These are phyloP conservation scores for Phaseolus coccineus DNA, from an alignment of 331 rosid species.

Conservation along the genomic window DNA sequence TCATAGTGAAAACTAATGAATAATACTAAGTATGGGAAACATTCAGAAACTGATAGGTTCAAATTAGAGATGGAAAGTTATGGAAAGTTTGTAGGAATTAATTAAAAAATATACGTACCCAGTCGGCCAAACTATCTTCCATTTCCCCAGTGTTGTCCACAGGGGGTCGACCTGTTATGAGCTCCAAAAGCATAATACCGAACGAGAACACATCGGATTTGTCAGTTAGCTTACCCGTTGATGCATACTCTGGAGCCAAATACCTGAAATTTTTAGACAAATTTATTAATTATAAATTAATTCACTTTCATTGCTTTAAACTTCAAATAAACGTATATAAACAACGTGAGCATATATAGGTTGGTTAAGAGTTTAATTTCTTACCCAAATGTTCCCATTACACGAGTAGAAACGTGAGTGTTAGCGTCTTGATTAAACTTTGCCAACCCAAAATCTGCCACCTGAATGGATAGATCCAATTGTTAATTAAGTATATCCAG, in stretches of 20 bases:
- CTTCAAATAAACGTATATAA: not conserved
- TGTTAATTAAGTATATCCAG: not conserved
- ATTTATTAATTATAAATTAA: not conserved
- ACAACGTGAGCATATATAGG: not conserved
- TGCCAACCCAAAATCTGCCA: slow-evolving; percentile 86
- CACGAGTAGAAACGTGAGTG: slow-evolving; percentile 83
- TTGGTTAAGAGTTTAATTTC: slow-evolving; percentile 1
- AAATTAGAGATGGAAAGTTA: not conserved
- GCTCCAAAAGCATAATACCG: slow-evolving; percentile 75
- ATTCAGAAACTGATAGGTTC: not conserved
- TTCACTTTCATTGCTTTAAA: not conserved
- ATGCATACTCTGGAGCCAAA: slow-evolving; percentile 88
- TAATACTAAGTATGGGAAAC: not conserved
- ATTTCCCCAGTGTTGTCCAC: slow-evolving; percentile 48
- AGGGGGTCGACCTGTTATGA: slow-evolving; percentile 68
- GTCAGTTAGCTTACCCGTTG: slow-evolving; percentile 80
- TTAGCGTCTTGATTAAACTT: slow-evolving; percentile 66
- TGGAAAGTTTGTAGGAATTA: not conserved
- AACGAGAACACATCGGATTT: slow-evolving; percentile 84
- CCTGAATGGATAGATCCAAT: slow-evolving; percentile 47
- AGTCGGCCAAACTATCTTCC: slow-evolving; percentile 70
- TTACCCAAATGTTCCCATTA: slow-evolving; percentile 89
- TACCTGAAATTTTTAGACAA: slow-evolving; percentile 51
- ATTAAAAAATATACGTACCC: slow-evolving; percentile 52
- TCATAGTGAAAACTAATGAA: not conserved